Conservation (phyloP, 306 rosid genomes). For the Prunus padus region DNA sequence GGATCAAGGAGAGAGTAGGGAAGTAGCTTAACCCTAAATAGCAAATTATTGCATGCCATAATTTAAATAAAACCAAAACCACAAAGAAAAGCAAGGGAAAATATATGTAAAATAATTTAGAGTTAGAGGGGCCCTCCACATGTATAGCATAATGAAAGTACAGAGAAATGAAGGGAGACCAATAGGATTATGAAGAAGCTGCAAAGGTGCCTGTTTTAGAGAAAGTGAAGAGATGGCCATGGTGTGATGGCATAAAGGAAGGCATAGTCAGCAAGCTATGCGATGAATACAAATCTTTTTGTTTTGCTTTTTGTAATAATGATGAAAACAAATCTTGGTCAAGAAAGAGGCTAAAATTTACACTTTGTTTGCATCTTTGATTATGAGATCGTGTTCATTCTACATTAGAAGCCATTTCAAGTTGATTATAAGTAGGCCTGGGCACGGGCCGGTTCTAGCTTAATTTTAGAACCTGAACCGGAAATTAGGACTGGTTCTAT, state of each 20-base stretch:
- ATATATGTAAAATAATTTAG: neutral
- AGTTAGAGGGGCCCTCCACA: conserved; percentile 15
- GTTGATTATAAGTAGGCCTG: no score
- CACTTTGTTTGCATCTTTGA: neutral
- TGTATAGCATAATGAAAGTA: conserved; percentile 19
- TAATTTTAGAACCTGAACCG: no score
- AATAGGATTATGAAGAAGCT: conserved; percentile 27
- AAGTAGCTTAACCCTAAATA: neutral
- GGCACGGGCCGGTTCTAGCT: no score
- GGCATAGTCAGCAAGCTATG: conserved; percentile 1
- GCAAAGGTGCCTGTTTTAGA: conserved; percentile 28
- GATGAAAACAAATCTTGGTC: neutral
- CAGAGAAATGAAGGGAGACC: conserved; percentile 30
- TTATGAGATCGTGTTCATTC: conserved; percentile 4
- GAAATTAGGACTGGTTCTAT: no score
- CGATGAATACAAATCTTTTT: neutral
- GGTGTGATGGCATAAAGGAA: conserved; percentile 29
- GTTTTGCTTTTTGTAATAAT: neutral
- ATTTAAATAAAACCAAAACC: neutral
- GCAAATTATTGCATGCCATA: neutral
- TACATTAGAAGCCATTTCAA: conserved; percentile 22
- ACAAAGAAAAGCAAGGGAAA: neutral
- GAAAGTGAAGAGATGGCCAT: conserved; percentile 25
- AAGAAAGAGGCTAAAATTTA: neutral
- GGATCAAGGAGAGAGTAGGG: neutral